A percentile compares a stretch with the other conserved stretches of the same genome.
These are phyloP conservation scores for Coemansia sp. DNA, from an alignment of 192 early-diverging fungal species.

Conservation along the genomic window DNA sequence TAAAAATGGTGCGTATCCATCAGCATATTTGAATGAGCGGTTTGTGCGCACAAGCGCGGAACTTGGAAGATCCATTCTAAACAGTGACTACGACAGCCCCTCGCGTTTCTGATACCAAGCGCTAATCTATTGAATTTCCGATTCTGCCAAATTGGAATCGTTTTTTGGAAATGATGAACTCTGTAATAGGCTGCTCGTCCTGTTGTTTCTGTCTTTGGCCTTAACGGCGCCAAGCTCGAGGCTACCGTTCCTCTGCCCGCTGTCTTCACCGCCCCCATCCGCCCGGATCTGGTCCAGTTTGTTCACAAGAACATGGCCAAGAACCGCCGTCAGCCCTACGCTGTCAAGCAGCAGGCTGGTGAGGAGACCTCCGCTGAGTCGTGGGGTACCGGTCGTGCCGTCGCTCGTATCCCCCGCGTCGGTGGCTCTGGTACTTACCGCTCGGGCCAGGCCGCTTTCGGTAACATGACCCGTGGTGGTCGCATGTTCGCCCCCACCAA, in stretches of 20 bases:
- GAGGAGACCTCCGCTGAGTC: conserved; percentile 98
- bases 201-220: conserved; percentile 86
- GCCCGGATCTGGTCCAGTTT: conserved; percentile 91
- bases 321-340: conserved; percentile 97
- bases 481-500: conserved; percentile 99
- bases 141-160: not conserved
- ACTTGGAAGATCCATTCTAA: not conserved
- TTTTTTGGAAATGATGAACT: not conserved
- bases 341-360: conserved; percentile 93
- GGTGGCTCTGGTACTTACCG: conserved; percentile 94
- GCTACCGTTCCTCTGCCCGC: conserved; percentile 80
- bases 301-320: conserved; percentile 98
- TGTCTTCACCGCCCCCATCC: conserved; percentile 95
- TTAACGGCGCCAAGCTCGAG: conserved; percentile 68
- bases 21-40: not conserved
- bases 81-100: no score
- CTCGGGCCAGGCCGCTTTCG: conserved; percentile 97
- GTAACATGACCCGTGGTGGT: conserved; percentile 99
- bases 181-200: conserved; percentile 68
- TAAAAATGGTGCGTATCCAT: conserved; percentile 31
- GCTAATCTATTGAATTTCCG: conserved; percentile 4
- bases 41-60: not conserved
- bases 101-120: not conserved
- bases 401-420: conserved; percentile 99
- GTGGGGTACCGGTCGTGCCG: conserved; percentile 98